phyloP scores from a whole-genome alignment of 176 grass and related monocot species.

The Oryza longistaminata region DNA sequence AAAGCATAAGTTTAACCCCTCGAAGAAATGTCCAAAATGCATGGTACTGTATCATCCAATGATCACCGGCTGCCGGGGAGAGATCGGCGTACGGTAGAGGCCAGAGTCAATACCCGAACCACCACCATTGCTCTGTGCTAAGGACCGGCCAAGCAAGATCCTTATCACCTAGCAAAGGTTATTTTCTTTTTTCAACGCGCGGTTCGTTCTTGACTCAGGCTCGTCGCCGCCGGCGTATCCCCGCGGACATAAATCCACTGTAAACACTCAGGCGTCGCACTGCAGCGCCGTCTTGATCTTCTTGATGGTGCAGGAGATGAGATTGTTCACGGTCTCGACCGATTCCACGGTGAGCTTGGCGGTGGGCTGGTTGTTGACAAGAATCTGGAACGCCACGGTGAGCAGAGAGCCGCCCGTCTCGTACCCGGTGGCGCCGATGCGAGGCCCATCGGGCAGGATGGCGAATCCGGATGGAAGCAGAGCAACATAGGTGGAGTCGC shows the following conservation, averaged over 20 bases:
- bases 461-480: slow-evolving; percentile 92
- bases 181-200: slow-evolving; percentile 40
- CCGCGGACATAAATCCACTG: neutral
- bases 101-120: slow-evolving; percentile 99
- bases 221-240: neutral
- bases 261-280: slow-evolving; percentile 38
- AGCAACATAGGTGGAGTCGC: slow-evolving; percentile 87
- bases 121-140: slow-evolving; percentile 90
- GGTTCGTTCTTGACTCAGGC: slow-evolving; percentile 99
- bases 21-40: slow-evolving; percentile 39
- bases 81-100: slow-evolving; percentile 17
- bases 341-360: slow-evolving; percentile 88
- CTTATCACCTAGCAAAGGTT: slow-evolving; percentile 95
- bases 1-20: slow-evolving; percentile 8
- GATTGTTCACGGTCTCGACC: slow-evolving; percentile 88
- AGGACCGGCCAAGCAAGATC: slow-evolving; percentile 36
- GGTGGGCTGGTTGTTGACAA: slow-evolving; percentile 97
- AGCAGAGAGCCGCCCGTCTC: slow-evolving; percentile 59
- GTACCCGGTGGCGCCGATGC: slow-evolving; percentile 13
- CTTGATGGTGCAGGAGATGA: slow-evolving; percentile 94
- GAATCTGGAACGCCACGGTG: slow-evolving; percentile 93
- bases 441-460: slow-evolving; percentile 71
- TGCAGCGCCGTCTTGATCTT: slow-evolving; percentile 88
- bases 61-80: neutral
- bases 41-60: slow-evolving; percentile 20